Conservation (phyloP, 768 basidiomycete genomes). For the Phanerodontia chrysosporium region DNA sequence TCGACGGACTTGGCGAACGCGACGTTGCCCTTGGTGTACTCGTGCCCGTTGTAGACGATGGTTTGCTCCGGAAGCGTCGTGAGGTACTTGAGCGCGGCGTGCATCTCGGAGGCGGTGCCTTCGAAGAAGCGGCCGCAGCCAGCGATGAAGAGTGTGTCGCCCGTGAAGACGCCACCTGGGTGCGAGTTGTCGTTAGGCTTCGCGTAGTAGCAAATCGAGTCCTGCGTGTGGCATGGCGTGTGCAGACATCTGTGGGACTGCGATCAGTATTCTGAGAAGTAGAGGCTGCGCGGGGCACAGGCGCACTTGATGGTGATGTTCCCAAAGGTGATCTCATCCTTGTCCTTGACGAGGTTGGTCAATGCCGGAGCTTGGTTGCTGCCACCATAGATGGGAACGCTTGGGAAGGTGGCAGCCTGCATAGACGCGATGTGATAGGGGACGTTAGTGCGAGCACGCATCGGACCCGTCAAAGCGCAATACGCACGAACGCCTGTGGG, state of each 20-base stretch:
- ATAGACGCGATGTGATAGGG: constrained; percentile 10
- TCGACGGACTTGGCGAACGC: constrained; percentile 67
- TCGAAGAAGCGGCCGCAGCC: constrained; percentile 97
- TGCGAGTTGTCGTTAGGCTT: constrained; percentile 43
- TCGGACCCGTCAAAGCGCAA: neutral
- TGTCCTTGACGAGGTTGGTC: constrained; percentile 74
- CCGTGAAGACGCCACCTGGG: constrained; percentile 85
- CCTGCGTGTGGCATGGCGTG: constrained; percentile 93
- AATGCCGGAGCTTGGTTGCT: constrained; percentile 64
- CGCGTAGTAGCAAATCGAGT: constrained; percentile 89
- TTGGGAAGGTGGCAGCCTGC: constrained; percentile 41
- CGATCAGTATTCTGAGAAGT: constrained; percentile 1
- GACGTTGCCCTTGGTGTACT: constrained; percentile 76
- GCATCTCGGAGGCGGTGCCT: constrained; percentile 77
- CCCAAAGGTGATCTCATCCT: constrained; percentile 69
- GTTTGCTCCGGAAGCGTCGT: constrained; percentile 75
- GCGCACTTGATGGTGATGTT: constrained; percentile 55
- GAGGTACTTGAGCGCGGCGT: constrained; percentile 65
- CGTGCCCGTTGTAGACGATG: constrained; percentile 84
- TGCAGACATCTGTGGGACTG: constrained; percentile 60
- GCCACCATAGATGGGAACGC: constrained; percentile 70
- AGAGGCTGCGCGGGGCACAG: neutral
- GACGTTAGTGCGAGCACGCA: neutral
- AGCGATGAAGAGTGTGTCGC: constrained; percentile 86
- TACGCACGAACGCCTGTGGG: constrained; percentile 45